Base-by-base conservation (phyloP, 139 green algal genomes). In the Prasinococcaceae sp. region DNA sequence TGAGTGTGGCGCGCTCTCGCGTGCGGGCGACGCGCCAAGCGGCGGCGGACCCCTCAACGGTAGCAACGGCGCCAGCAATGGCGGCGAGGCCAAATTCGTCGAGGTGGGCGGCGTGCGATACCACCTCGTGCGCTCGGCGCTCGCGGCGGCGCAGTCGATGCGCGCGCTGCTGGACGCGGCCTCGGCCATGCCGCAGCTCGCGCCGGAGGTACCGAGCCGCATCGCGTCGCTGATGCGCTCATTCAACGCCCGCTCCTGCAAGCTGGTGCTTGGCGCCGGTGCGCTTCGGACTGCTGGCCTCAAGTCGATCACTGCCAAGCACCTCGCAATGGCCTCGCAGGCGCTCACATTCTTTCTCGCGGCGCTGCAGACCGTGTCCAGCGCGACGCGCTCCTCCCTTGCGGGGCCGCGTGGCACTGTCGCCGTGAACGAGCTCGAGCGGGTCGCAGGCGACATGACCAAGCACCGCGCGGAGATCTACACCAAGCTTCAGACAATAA, bases 401-500 rank as follows among this genome's bases (percentile, higher is more conserved):
- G n/a, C n/a, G n/a, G n/a, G n/a, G n/a, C n/a, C n/a, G 4, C 4
- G 16, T 17, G 38, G 38, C 38, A 17, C 4, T 12, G 23, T 44
- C 16, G 38, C 38, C 4, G 38, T 26, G 16, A 14, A 44, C 38
- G 16, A 17, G 16, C 20, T 26, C 16, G 38, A 14, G 16, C 38
- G 20, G 16, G 16, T 44, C 6, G 38, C 38, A 17, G 16, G 16
- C 9, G 38, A 44, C 4, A 44, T 44, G 38, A 17, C 6, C n/a
- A n/a, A n/a, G 30, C 61, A 70, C 55, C 47, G 61, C n/a, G 61
- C 66, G 4, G 55, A 66, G 55, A 58, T 95, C 35, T 76, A 87
- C 63, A 64, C 46, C 67, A 95, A 95, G 77, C 70, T 95, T 41
- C 80, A 94, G n/a, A 63, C 76, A 44, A 94, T 95, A 62, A 95